Evolutionary conservation across 768 basidiomycete genomes (phyloP).

Genomic region (Rhodosporidiobolus odoratus): DNA sequence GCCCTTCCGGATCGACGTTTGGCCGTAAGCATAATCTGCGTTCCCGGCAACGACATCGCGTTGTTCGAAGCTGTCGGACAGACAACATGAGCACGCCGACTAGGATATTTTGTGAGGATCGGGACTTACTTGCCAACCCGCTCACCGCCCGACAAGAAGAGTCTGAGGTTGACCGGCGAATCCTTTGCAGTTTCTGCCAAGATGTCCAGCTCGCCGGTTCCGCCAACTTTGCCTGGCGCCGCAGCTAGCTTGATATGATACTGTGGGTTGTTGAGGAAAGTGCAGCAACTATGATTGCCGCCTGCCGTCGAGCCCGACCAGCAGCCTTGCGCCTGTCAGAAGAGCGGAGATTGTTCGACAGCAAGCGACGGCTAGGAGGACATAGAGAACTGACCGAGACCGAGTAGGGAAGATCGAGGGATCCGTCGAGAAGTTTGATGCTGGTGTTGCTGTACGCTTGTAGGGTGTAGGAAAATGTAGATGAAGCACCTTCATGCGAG

Average conservation of each 20-base stretch:
- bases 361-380: neutral
- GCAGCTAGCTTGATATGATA: slow-evolving; percentile 60
- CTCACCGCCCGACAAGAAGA: slow-evolving; percentile 69
- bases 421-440: slow-evolving; percentile 41
- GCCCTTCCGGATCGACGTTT: slow-evolving; percentile 54
- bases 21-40: slow-evolving; percentile 75
- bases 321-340: slow-evolving; percentile 55
- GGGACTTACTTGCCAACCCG: slow-evolving; percentile 66
- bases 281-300: slow-evolving; percentile 71
- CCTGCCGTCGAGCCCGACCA: slow-evolving; percentile 71
- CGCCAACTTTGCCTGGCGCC: slow-evolving; percentile 40
- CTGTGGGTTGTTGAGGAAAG: slow-evolving; percentile 86
- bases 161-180: slow-evolving; percentile 65
- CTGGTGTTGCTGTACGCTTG: slow-evolving; percentile 54
- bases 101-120: neutral
- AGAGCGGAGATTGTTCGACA: too few relatives aligned
- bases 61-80: slow-evolving; percentile 49
- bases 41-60: slow-evolving; percentile 69
- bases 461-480: slow-evolving; percentile 64
- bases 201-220: slow-evolving; percentile 50
- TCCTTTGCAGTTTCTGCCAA: slow-evolving; percentile 57
- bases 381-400: slow-evolving; percentile 33
- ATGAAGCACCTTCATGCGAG: slow-evolving; percentile 64
- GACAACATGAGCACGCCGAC: neutral
- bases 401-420: slow-evolving; percentile 41